Conservation (phyloP, 768 basidiomycete genomes). For the Suillus weaverae region DNA sequence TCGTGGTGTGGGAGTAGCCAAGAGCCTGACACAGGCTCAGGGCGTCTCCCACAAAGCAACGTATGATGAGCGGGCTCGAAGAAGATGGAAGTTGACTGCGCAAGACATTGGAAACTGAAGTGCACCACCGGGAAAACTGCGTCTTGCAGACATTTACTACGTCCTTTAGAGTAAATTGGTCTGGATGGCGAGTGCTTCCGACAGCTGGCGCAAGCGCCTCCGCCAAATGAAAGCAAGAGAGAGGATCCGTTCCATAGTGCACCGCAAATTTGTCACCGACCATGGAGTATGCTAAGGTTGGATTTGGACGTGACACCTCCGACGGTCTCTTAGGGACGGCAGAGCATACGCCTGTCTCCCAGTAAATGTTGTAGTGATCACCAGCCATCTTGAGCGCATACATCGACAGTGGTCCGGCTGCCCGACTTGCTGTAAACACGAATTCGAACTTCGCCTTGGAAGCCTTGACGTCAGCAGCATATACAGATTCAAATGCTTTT, state of each 20-base stretch:
- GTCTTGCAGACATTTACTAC: constrained; percentile 8
- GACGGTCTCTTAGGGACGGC: constrained; percentile 20
- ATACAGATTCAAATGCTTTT: constrained; percentile 18
- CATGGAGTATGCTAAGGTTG: constrained; percentile 30
- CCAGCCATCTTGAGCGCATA: constrained; percentile 9
- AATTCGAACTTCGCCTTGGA: not conserved
- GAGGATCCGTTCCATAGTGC: constrained; percentile 32
- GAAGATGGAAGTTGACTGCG: not conserved
- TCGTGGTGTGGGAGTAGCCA: constrained; percentile 9
- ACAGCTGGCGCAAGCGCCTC: constrained; percentile 19
- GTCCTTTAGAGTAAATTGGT: not conserved
- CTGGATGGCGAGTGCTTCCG: not conserved
- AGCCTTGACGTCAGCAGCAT: constrained; percentile 23
- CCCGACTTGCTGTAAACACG: constrained; percentile 21
- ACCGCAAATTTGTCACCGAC: constrained; percentile 23
- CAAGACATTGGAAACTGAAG: constrained; percentile 19
- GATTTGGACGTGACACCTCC: constrained; percentile 23
- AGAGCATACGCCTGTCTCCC: constrained; percentile 26
- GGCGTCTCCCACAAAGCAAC: constrained; percentile 32
- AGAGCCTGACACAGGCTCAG: constrained; percentile 30
- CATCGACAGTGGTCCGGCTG: constrained; percentile 27
- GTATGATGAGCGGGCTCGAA: constrained; percentile 20
- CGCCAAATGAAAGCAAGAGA: constrained; percentile 34
- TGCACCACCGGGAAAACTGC: constrained; percentile 32
- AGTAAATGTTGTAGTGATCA: constrained; percentile 27